Evolutionary conservation across 2,329 filamentous ascomycete genomes (phyloP), one percentile per base, ranked within the genome.

Genomic region (Westerdykella ornata): DNA sequence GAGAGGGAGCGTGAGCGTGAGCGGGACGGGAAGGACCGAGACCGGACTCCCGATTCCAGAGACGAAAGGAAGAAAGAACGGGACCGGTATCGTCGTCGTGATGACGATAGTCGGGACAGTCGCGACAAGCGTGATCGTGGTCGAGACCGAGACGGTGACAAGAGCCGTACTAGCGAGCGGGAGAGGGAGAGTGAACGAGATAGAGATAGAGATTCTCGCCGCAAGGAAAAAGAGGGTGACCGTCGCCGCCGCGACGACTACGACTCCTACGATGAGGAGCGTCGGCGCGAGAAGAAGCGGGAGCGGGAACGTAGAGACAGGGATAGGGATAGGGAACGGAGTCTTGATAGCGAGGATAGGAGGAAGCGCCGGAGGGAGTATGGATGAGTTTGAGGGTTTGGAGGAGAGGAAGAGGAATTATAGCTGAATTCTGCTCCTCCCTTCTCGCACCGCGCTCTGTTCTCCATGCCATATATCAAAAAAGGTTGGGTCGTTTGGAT

Each of bases 1-100:
- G 52, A 65, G 39, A 47, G 58, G 35, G 54, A 64, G 29, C 53
- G 49, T 18, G 53, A 56, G 26, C 51, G 53, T 6, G 43, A 51
- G 15, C 33, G 46, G 18, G 51, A 56, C 16, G 42, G 39, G n/a
- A 34, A 35, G 15, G 38, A 40, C 12, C 37, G 41, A 26, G 38
- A 40, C 12, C 37, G 41, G 12, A 26, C 22, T 4, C 22, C 22
- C 22, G 22, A 26, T 9, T 26, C 22, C 32, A 38, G 12, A n/a
- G 35, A 31, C 11, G 36, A 43, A 8, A 36, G 36, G 9, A 35
- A 28, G 9, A 22, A 34, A 3, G 30, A 26, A 9, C 22, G 22
- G 22, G 22, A 26, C 22, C 22, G 22, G 30, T 38, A 50, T 52
- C 32, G 52, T 46, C 33, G 54, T 62, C 28, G 47, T 52, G 33